Base-by-base conservation (phyloP, 1,139 yeast species). In the Kodamaea plutei region DNA sequence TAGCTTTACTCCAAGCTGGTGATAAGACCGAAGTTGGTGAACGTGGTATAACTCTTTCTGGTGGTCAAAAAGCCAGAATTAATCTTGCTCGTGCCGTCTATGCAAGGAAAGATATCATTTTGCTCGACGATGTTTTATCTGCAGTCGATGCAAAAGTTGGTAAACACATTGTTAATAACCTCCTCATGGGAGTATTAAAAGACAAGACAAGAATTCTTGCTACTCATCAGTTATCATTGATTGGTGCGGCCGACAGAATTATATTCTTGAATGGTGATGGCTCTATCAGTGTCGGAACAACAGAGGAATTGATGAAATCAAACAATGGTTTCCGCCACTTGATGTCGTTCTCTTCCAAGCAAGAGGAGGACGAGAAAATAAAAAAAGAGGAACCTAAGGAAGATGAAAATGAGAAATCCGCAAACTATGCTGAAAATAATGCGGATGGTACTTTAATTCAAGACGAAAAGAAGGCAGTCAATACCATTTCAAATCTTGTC, bases 101-200 rank as follows among this genome's bases (percentile, higher is more conserved):
- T 53, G 77, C 82, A 24, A 64, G 74, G 35, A 50, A 45, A 16
- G 87, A 82, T 37, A 76, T 83, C 24, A 61, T 84, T 13, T 56
- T 88, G 35, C 63, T 88, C 38, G 96, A 88, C 51, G 96, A 88
- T 56, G 93, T 87, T 5, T 64, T 88, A 37, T 78, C 88, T 59
- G 96, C 96, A 2, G 96, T 88, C 9, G 96, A 88, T 63, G 85
- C 95, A 6, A 79, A 84, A 50, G 96, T 87, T 15, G 95, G 95
- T 25, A 79, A 77, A 43, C 84, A 80, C 47, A 84, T 88, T 30
- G 75, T 85, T 70, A 79, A 79, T 35, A 60, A 74, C 14, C 84
- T 95, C 54, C 57, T 87, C 29, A 39, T 72, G 38, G 89, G 83
- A 0, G 43, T 76, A 29, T 52, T 87, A 45, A 55, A 58, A 26